Conservation (phyloP, 1,139 yeast species). For the Zygoascus hellenicus region DNA sequence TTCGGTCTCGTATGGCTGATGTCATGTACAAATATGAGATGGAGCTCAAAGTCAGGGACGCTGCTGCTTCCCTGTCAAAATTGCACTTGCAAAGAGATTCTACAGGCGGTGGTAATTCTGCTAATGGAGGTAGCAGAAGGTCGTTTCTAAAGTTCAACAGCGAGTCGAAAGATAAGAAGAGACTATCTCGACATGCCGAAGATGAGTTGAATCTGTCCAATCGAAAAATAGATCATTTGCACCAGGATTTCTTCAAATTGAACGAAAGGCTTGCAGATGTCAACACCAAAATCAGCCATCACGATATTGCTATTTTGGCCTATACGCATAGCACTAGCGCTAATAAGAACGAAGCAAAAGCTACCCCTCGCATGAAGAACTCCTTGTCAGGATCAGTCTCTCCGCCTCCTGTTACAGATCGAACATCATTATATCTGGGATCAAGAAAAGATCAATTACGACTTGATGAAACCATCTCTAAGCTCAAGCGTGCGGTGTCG, state of each 20-base stretch:
- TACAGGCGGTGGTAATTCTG: background rate
- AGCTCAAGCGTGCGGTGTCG: background rate
- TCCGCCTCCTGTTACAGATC: background rate
- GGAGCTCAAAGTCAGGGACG: slow-evolving; percentile 33
- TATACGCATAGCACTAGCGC: slow-evolving; percentile 15
- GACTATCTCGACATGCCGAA: slow-evolving; percentile 33
- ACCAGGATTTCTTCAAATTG: slow-evolving; percentile 22
- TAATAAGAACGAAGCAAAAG: background rate
- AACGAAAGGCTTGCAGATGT: slow-evolving; percentile 20
- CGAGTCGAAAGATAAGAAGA: slow-evolving; percentile 20
- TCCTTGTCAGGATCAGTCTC: slow-evolving; percentile 1
- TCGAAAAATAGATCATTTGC: slow-evolving; percentile 25
- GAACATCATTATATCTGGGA: background rate
- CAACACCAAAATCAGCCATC: slow-evolving; percentile 27
- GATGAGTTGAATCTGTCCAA: slow-evolving; percentile 30
- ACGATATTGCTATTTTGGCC: slow-evolving; percentile 33
- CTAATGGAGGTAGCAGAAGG: slow-evolving; percentile 10
- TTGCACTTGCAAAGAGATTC: slow-evolving; percentile 19
- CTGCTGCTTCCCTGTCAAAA: slow-evolving; percentile 30
- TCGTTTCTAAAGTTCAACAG: slow-evolving; percentile 18
- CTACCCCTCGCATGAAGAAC: slow-evolving; percentile 6
- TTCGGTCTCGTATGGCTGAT: slow-evolving; percentile 26
- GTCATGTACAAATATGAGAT: slow-evolving; percentile 28
- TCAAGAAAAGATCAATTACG: slow-evolving; percentile 1
- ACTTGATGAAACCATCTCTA: slow-evolving; percentile 3